phyloP scores from a whole-genome alignment of 225 moss, liverwort and hornwort species.

The Rhytidiadelphus loreus region DNA sequence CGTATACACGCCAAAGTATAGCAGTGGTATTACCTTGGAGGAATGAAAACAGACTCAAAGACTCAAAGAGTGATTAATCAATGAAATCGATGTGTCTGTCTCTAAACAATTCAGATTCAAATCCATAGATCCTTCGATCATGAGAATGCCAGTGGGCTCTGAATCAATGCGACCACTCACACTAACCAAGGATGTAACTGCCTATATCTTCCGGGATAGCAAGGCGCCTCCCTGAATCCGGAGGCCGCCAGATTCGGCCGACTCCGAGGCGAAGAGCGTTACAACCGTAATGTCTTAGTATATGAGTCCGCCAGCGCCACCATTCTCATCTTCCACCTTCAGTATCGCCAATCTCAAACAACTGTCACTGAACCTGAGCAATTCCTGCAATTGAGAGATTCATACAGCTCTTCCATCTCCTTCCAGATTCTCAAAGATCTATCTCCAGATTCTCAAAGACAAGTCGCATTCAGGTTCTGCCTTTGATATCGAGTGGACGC shows the following conservation, averaged over 20 bases:
- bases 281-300: background rate
- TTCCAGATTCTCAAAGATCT: background rate
- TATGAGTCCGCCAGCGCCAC: background rate
- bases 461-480: background rate
- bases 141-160: background rate
- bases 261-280: background rate
- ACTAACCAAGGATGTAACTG: background rate
- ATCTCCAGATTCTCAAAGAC: background rate
- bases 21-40: background rate
- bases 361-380: background rate
- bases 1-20: background rate
- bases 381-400: background rate
- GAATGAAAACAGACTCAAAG: background rate
- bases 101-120: background rate
- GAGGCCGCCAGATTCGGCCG: conserved; percentile 5
- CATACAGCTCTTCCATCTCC: background rate
- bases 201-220: background rate
- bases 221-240: background rate
- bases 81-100: background rate
- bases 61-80: background rate
- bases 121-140: background rate
- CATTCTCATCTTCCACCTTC: background rate
- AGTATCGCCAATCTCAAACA: background rate
- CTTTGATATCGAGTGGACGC: background rate
- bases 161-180: background rate